phyloP scores from a whole-genome alignment of 495 filamentous ascomycete species.

The Neurospora sp. region DNA sequence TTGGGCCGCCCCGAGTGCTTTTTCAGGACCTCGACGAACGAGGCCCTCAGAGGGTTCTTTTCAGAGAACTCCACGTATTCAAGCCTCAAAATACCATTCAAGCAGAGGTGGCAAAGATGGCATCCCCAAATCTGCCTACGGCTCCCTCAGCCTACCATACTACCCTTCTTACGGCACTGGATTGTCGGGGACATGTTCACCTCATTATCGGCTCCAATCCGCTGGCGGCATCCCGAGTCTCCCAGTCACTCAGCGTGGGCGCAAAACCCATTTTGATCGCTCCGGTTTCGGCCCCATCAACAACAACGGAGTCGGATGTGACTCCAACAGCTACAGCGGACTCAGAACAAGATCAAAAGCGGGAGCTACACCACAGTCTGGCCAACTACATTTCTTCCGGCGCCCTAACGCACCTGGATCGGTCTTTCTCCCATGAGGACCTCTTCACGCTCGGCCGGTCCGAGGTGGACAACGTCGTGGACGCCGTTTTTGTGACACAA shows the following conservation, averaged over 20 bases:
- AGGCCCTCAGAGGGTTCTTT: neutral
- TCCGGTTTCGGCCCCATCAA: slow-evolving; percentile 22
- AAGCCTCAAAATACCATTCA: neutral
- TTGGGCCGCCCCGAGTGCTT: neutral
- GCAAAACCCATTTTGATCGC: slow-evolving; percentile 80
- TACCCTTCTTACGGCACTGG: slow-evolving; percentile 69
- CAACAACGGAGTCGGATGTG: neutral
- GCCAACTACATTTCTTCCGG: slow-evolving; percentile 62
- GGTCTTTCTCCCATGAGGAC: slow-evolving; percentile 63
- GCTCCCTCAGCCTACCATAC: slow-evolving; percentile 12
- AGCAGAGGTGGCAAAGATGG: neutral
- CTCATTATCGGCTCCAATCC: slow-evolving; percentile 80
- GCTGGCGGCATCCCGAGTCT: slow-evolving; percentile 71
- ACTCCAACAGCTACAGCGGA: slow-evolving; percentile 30
- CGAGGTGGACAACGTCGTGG: slow-evolving; percentile 71
- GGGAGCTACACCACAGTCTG: slow-evolving; percentile 57
- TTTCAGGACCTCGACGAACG: neutral
- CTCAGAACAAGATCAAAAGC: neutral
- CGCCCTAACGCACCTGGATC: slow-evolving; percentile 60
- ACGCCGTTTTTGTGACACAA: slow-evolving; percentile 83
- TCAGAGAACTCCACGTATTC: neutral
- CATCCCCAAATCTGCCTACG: slow-evolving; percentile 1
- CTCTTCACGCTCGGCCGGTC: slow-evolving; percentile 65
- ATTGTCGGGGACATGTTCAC: slow-evolving; percentile 69
- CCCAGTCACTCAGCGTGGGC: slow-evolving; percentile 74